A percentile compares a stretch with the other conserved stretches of the same genome.
These are phyloP conservation scores for Liriodendron chinense DNA, from an alignment of 164 flowering plant species.

Conservation along the genomic window DNA sequence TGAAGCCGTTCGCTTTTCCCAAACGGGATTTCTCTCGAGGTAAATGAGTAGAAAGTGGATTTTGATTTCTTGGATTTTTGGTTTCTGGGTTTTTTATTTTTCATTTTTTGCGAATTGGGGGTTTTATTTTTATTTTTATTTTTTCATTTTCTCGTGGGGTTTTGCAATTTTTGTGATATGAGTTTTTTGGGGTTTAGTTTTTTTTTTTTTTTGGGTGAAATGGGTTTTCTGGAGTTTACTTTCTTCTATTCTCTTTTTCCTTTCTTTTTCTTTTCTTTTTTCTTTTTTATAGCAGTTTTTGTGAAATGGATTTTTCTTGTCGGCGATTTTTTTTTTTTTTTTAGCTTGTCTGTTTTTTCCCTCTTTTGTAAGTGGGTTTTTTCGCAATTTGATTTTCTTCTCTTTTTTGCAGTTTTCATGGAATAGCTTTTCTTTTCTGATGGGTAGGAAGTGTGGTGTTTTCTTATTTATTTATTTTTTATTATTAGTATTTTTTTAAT, in stretches of 20 bases:
- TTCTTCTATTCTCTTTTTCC: background rate
- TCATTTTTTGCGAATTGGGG: background rate
- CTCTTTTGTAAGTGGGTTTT: too few relatives aligned
- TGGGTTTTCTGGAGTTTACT: background rate
- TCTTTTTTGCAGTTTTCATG: background rate
- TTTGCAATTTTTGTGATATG: background rate
- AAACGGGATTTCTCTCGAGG: conserved; percentile 22
- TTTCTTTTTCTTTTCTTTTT: background rate
- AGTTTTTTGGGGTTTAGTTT: background rate
- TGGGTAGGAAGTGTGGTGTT: background rate
- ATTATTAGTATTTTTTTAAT: background rate
- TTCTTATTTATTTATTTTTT: too few relatives aligned
- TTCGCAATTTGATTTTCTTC: too few relatives aligned
- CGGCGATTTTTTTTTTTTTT: background rate
- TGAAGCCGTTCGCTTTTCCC: conserved; percentile 44
- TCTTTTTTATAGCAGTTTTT: background rate
- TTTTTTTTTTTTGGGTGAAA: background rate
- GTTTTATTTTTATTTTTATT: too few relatives aligned
- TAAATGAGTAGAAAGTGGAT: background rate
- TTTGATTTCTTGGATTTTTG: background rate
- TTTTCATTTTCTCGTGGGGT: background rate
- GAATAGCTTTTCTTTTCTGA: background rate
- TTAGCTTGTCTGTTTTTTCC: background rate
- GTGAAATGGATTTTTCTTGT: background rate
- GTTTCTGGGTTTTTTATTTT: background rate